A percentile compares a stretch with the other conserved stretches of the same genome.
Conservation (phyloP, 179 eudicot species). For the Corrigiola litoralis region DNA sequence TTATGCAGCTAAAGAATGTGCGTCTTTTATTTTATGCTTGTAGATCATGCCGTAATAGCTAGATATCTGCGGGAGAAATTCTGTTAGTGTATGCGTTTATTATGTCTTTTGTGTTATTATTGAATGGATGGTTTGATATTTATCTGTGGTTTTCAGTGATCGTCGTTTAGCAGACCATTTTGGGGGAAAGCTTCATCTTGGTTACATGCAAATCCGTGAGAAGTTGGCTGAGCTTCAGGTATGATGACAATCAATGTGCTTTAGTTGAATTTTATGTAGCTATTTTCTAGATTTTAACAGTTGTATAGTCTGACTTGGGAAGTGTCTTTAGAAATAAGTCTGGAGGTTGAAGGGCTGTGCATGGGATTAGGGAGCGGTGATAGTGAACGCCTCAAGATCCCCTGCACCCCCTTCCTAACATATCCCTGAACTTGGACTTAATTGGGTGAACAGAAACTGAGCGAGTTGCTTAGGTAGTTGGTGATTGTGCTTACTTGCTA, state of each 20-base stretch:
- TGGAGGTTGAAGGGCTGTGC: not conserved
- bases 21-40: constrained; percentile 72
- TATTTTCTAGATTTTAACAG: not conserved
- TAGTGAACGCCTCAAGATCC: not conserved
- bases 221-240: constrained; percentile 93
- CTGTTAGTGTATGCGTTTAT: constrained; percentile 9
- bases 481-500: not conserved
- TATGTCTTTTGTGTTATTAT: not conserved
- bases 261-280: not conserved
- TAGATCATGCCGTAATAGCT: constrained; percentile 55
- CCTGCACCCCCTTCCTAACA: not conserved
- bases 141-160: constrained; percentile 60
- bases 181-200: constrained; percentile 97
- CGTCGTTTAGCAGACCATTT: constrained; percentile 99
- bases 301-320: constrained; percentile 5
- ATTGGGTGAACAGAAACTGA: constrained; percentile 4
- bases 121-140: constrained; percentile 23
- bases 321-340: not conserved
- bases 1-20: constrained; percentile 93
- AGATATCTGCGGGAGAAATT: constrained; percentile 30
- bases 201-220: constrained; percentile 99
- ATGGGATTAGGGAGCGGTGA: not conserved
- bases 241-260: constrained; percentile 8
- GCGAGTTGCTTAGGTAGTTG: not conserved
- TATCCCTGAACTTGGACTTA: not conserved